Evolutionary conservation across 2,329 filamentous ascomycete genomes (phyloP).

Genomic region (Scedosporium apiospermum): DNA sequence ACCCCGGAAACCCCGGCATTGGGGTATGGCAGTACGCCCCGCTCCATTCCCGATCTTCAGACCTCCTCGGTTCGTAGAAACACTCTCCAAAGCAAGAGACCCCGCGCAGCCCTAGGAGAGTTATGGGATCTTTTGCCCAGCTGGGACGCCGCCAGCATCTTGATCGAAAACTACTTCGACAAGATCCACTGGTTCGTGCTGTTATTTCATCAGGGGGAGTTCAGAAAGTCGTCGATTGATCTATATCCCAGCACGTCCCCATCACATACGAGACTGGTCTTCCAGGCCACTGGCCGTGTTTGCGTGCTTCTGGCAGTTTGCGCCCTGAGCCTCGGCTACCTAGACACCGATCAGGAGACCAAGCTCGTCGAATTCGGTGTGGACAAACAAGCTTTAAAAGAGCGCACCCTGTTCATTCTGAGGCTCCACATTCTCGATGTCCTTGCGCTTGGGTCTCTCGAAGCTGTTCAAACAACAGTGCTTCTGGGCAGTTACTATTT

Average conservation of each 20-base stretch:
- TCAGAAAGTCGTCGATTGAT: slow-evolving; percentile 11
- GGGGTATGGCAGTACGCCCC: slow-evolving; percentile 8
- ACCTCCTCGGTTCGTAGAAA: not conserved
- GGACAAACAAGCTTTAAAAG: too few species aligned
- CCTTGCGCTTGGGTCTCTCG: too few species aligned
- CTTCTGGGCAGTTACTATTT: slow-evolving; percentile 27
- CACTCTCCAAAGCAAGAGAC: not conserved
- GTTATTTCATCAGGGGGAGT: slow-evolving; percentile 19
- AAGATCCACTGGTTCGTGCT: slow-evolving; percentile 28
- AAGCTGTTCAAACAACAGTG: slow-evolving; percentile 8
- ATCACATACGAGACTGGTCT: not conserved
- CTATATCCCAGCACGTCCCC: slow-evolving; percentile 9
- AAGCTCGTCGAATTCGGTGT: too few species aligned
- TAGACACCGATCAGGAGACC: too few species aligned
- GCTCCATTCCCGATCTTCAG: slow-evolving; percentile 1
- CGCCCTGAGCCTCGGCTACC: too few species aligned
- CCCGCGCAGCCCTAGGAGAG: not conserved
- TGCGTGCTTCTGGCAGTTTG: too few species aligned
- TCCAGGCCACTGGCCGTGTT: too few species aligned
- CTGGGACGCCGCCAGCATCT: slow-evolving; percentile 13
- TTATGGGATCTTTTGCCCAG: slow-evolving; percentile 11
- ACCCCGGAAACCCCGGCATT: slow-evolving; percentile 11
- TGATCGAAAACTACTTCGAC: slow-evolving; percentile 27
- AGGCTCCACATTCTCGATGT: too few species aligned
- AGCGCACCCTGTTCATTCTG: too few species aligned